Evolutionary conservation across 768 basidiomycete genomes (phyloP), one percentile per base, ranked within the genome.

Genomic region (Coprinopsis cinerea): DNA sequence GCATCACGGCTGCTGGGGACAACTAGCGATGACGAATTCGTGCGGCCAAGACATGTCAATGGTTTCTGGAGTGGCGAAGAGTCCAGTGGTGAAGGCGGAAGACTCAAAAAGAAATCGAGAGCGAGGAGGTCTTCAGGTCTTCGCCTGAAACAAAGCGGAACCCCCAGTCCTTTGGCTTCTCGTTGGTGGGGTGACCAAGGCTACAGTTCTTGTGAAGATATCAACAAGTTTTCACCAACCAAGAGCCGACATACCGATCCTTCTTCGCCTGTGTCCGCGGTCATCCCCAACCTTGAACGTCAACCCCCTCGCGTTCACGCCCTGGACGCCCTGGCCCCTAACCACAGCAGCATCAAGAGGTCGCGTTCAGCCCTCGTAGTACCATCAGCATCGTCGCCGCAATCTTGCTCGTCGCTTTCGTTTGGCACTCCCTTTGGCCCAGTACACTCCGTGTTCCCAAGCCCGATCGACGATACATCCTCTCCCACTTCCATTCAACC

Each of bases 331-430:
- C 35, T 51, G 10, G 3, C 13, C 9, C 50, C 50, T 7, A 26
- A 11, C 15, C 48, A 18, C 18, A 7, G 18, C 11, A 35, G 43
- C 15, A 28, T 51, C 24, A 51, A 45, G 34, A 10, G 50, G 20
- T 51, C 50, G 26, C 30, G 40, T 14, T 45, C 50, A 26, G 26
- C 44, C 1, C 46, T 44, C 14, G 50, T 32, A 28, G 44, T n/a
- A 13, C 44, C 44, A 23, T 6, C 36, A 9, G 10, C 17, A 10
- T 17, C 36, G 18, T 39, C 17, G n/a, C n/a, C n/a, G n/a, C n/a
- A n/a, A n/a, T n/a, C n/a, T n/a, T n/a, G n/a, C n/a, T n/a, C n/a
- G n/a, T n/a, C n/a, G n/a, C n/a, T n/a, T n/a, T n/a, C n/a, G n/a
- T n/a, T n/a, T n/a, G n/a, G n/a, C n/a, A n/a, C n/a, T n/a, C n/a